These are phyloP conservation scores for Mycotypha africana DNA, from an alignment of 371 early-diverging fungal genomes.

Conservation along the genomic window DNA sequence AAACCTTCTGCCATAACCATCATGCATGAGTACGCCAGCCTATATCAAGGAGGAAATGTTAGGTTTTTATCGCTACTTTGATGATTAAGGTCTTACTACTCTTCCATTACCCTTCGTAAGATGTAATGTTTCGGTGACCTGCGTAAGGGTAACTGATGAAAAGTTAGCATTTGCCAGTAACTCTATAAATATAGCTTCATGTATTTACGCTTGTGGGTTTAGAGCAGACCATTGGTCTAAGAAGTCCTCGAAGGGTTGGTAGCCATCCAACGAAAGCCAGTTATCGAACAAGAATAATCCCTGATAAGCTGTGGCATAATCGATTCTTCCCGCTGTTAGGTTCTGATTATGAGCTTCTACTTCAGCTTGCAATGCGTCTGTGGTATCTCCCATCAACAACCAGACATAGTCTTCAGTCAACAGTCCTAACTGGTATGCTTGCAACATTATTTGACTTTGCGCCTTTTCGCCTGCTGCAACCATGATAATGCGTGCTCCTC, in stretches of 20 bases:
- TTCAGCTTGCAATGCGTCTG: conserved; percentile 18
- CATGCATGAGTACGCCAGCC: conserved; percentile 53
- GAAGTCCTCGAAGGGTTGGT: conserved; percentile 49
- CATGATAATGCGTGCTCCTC: conserved; percentile 40
- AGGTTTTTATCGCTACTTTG: too few relatives aligned
- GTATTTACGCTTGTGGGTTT: conserved; percentile 41
- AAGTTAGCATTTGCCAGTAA: too few relatives aligned
- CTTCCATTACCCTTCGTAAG: conserved; percentile 59
- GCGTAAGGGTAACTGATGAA: conserved; percentile 58
- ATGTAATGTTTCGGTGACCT: conserved; percentile 47
- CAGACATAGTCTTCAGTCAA: conserved; percentile 45
- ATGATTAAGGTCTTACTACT: not conserved
- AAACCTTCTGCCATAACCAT: conserved; percentile 55
- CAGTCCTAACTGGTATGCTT: conserved; percentile 28
- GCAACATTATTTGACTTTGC: conserved; percentile 24
- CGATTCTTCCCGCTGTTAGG: conserved; percentile 8
- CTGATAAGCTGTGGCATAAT: conserved; percentile 31
- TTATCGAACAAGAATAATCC: conserved; percentile 55
- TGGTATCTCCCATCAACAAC: conserved; percentile 43
- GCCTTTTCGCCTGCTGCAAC: conserved; percentile 30
- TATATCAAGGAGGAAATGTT: too few relatives aligned
- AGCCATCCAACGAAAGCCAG: conserved; percentile 46
- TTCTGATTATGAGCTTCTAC: conserved; percentile 21
- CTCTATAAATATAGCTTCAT: too few relatives aligned
- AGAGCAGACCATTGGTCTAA: conserved; percentile 46